A percentile compares a stretch with the other conserved stretches of the same genome.
Conservation (phyloP, 306 rosid species). For the Pyrus bretschneideri region DNA sequence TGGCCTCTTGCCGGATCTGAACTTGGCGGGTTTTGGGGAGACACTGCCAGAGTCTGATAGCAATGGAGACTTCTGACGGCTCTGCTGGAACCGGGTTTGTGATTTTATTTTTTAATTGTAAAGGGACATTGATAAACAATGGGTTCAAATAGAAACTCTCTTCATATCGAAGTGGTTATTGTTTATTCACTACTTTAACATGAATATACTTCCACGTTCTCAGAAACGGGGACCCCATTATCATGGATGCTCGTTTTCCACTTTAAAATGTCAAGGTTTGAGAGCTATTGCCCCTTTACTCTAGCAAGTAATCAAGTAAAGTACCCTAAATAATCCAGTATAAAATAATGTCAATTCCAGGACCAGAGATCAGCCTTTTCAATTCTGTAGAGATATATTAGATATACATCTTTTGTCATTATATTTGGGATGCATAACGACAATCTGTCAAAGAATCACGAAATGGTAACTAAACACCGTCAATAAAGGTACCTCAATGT, state of each 20-base stretch:
- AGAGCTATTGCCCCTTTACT: background rate
- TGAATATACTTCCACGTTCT: background rate
- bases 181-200: too few relatives aligned
- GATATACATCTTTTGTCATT: background rate
- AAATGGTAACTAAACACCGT: background rate
- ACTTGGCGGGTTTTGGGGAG: background rate
- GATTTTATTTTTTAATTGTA: too few relatives aligned
- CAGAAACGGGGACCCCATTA: background rate
- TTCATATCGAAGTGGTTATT: too few relatives aligned
- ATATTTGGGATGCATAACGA: background rate
- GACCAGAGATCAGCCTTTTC: background rate
- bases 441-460: background rate
- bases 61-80: background rate
- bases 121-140: background rate
- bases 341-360: background rate
- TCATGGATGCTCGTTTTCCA: background rate
- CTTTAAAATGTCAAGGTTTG: background rate
- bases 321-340: background rate
- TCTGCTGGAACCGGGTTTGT: background rate
- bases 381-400: background rate
- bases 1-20: background rate
- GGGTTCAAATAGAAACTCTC: background rate
- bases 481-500: constrained; percentile 3
- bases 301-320: background rate
- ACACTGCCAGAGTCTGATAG: background rate